Base-by-base conservation (phyloP, 257 asterid species). In the Perilla frutescens region DNA sequence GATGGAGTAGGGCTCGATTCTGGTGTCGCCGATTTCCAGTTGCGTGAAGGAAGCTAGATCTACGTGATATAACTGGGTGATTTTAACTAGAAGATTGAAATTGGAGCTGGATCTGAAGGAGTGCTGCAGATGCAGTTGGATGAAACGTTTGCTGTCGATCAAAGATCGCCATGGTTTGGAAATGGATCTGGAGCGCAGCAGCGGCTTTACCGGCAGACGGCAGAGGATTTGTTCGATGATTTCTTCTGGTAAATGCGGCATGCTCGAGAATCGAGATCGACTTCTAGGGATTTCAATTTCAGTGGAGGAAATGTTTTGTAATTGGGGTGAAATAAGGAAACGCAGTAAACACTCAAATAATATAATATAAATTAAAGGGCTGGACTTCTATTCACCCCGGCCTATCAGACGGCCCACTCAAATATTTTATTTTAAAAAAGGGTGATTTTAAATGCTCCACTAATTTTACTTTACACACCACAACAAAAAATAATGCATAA, bases 21-120 rank as follows among this genome's bases (percentile, higher is more conserved):
- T n/a, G n/a, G n/a, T 31, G 29, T 9, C 44, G 20, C 65, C 72
- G 3, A 54, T 37, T 32, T 64, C 72, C 66, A 54, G 53, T 5
- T 8, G 55, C 57, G 54, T 53, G 72, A 73, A 73, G 44, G 78
- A 73, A 54, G 53, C 59, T 1, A 64, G 64, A 57, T 73, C 50
- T 54, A 73, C 10, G 72, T 6, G 43, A 70, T 40, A 54, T 6
- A 41, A 14, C 3, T 6, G 37, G 8, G 53, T 7, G 0, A 66
- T 26, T 3, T 64, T 49, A 10, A 51, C 41, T 3, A 62, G 0
- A 7, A 73, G 26, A 6, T 58, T 45, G 40, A 37, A 50, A 14
- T 54, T 73, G 39, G 66, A 53, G 66, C 15, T 73, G 5, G 78
- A 53, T 51, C 8, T 14, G 3, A 29, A 43, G 58, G 72, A 73